These are phyloP conservation scores for Fusarium sulawesiense DNA, from an alignment of 2,329 filamentous ascomycete genomes.

Conservation along the genomic window DNA sequence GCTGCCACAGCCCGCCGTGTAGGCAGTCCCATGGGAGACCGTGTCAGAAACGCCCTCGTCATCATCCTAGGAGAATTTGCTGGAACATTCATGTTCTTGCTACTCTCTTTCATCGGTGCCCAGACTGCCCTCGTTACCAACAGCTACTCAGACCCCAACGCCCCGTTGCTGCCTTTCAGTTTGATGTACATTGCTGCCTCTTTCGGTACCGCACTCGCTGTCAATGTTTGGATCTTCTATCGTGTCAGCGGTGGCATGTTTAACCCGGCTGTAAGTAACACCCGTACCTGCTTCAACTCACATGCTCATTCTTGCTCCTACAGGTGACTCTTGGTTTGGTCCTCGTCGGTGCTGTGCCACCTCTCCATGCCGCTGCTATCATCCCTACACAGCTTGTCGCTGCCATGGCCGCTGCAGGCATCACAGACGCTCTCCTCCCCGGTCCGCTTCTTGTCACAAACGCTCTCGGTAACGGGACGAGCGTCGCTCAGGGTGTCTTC, in stretches of 20 bases:
- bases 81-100: slow-evolving; percentile 65
- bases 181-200: slow-evolving; percentile 62
- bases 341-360: slow-evolving; percentile 67
- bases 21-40: slow-evolving; percentile 11
- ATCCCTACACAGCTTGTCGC: slow-evolving; percentile 68
- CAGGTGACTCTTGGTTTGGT: slow-evolving; percentile 68
- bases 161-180: slow-evolving; percentile 49
- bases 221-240: slow-evolving; percentile 69
- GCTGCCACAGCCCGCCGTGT: slow-evolving; percentile 12
- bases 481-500: slow-evolving; percentile 69
- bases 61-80: slow-evolving; percentile 63
- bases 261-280: slow-evolving; percentile 59
- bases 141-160: slow-evolving; percentile 40
- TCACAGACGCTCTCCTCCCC: slow-evolving; percentile 69
- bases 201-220: slow-evolving; percentile 63
- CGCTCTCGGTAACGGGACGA: slow-evolving; percentile 63
- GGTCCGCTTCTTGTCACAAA: slow-evolving; percentile 67
- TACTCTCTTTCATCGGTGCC: slow-evolving; percentile 56
- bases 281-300: not conserved
- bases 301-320: not conserved
- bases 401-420: slow-evolving; percentile 68
- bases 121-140: slow-evolving; percentile 53
- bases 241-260: slow-evolving; percentile 65
- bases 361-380: slow-evolving; percentile 63
- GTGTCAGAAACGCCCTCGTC: slow-evolving; percentile 52